Percentiles rank a stretch among this genome's conserved stretches.
phyloP scores from a whole-genome alignment of 2,329 filamentous ascomycete species.

The Paracamarosporium sp. region DNA sequence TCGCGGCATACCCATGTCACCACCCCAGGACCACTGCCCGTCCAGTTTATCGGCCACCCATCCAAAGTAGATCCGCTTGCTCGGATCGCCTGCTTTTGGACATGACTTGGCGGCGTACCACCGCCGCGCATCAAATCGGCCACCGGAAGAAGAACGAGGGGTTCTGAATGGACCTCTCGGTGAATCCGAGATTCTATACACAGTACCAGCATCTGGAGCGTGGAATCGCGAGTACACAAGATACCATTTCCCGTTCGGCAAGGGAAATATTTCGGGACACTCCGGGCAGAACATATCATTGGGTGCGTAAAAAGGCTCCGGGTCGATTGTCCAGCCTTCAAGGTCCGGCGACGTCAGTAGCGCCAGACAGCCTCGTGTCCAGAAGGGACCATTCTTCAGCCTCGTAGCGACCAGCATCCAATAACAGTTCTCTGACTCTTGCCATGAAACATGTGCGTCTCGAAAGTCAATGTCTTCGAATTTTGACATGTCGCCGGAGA shows the following conservation, averaged over 20 bases:
- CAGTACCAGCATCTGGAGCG: constrained; percentile 45
- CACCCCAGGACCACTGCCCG: constrained; percentile 48
- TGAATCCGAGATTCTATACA: constrained; percentile 45
- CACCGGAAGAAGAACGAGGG: constrained; percentile 33
- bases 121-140: constrained; percentile 44
- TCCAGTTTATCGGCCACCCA: constrained; percentile 46
- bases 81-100: constrained; percentile 28
- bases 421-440: constrained; percentile 34
- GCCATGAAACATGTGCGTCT: constrained; percentile 46
- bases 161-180: constrained; percentile 46
- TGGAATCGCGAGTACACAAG: constrained; percentile 28
- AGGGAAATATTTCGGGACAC: constrained; percentile 46
- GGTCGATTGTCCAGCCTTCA: constrained; percentile 37
- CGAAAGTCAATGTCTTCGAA: constrained; percentile 48
- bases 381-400: constrained; percentile 40
- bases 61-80: constrained; percentile 42
- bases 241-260: constrained; percentile 48
- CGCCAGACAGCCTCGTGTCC: constrained; percentile 47
- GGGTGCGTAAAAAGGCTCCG: constrained; percentile 42
- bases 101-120: constrained; percentile 48
- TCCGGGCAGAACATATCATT: constrained; percentile 48
- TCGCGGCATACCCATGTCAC: constrained; percentile 43
- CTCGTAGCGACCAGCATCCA: constrained; percentile 50
- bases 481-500: constrained; percentile 22
- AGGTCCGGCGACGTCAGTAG: constrained; percentile 45